Conservation (phyloP, 148 eudicot genomes). For the Spergularia bocconei region DNA sequence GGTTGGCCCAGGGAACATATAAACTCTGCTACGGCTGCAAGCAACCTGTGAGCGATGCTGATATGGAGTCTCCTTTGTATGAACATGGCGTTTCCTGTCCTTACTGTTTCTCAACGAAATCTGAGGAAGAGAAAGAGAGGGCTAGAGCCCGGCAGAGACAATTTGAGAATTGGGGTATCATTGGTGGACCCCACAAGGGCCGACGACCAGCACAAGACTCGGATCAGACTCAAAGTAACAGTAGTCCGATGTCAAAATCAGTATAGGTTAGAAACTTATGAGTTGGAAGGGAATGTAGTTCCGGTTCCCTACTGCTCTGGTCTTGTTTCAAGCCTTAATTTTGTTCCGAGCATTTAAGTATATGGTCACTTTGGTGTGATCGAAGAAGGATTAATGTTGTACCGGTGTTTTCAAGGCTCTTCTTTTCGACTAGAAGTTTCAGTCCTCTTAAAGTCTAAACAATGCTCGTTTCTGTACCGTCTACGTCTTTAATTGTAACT, state of each 20-base stretch:
- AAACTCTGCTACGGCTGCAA: slow-evolving; percentile 98
- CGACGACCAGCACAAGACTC: slow-evolving; percentile 45
- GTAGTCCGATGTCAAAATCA: slow-evolving; percentile 39
- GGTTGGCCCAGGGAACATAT: slow-evolving; percentile 77
- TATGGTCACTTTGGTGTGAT: too few species aligned
- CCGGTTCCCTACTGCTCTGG: neutral
- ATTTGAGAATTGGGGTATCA: slow-evolving; percentile 80
- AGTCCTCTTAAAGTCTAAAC: too few species aligned
- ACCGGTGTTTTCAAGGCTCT: too few species aligned
- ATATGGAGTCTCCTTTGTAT: slow-evolving; percentile 84
- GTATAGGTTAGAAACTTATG: slow-evolving; percentile 21
- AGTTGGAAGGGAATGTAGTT: slow-evolving; percentile 1
- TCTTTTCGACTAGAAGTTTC: too few species aligned
- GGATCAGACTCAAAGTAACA: slow-evolving; percentile 13
- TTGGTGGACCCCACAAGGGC: slow-evolving; percentile 95
- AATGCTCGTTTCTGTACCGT: too few species aligned
- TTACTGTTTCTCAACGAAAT: slow-evolving; percentile 68
- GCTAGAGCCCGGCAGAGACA: slow-evolving; percentile 96
- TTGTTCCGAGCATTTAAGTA: neutral
- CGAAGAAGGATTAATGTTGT: too few species aligned
- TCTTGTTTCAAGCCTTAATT: neutral
- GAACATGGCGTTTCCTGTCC: slow-evolving; percentile 83
- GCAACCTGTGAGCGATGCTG: slow-evolving; percentile 95
- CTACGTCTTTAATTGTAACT: too few species aligned
- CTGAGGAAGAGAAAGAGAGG: slow-evolving; percentile 91